These are phyloP conservation scores for Rhipidocladum racemiflorum DNA, from an alignment of 176 grass and related monocot species.

Conservation along the genomic window DNA sequence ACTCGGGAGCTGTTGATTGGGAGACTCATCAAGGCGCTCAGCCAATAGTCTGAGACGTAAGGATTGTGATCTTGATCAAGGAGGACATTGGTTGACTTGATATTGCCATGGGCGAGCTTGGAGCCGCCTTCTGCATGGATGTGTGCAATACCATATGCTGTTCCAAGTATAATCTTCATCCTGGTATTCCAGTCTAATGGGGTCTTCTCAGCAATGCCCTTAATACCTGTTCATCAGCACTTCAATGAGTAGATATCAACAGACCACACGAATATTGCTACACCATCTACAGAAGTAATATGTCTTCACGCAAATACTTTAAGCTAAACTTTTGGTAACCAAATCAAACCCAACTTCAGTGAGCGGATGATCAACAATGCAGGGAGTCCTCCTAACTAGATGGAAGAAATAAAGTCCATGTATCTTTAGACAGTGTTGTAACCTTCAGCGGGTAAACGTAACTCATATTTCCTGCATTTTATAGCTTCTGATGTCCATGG, in stretches of 20 bases:
- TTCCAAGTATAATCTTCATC: slow-evolving; percentile 76
- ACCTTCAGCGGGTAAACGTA: not conserved
- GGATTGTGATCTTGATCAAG: slow-evolving; percentile 64
- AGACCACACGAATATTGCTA: not conserved
- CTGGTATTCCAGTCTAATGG: slow-evolving; percentile 81
- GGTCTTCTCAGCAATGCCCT: slow-evolving; percentile 47
- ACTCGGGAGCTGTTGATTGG: slow-evolving; percentile 57
- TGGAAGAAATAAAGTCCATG: slow-evolving; percentile 3
- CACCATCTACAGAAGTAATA: not conserved
- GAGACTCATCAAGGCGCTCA: slow-evolving; percentile 61
- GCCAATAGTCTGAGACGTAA: slow-evolving; percentile 72
- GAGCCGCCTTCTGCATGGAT: slow-evolving; percentile 81
- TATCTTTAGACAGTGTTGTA: not conserved
- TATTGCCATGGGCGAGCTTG: slow-evolving; percentile 88
- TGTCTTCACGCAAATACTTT: not conserved
- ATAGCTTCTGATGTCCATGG: not conserved
- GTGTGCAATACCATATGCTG: slow-evolving; percentile 61
- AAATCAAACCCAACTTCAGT: slow-evolving; percentile 1
- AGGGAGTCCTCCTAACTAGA: not conserved
- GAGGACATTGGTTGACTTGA: slow-evolving; percentile 94
- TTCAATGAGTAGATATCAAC: slow-evolving; percentile 24
- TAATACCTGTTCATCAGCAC: slow-evolving; percentile 56
- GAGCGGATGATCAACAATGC: not conserved
- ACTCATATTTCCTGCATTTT: slow-evolving; percentile 1
- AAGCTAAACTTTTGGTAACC: not conserved